Base-by-base conservation (phyloP, 1,284 basidiomycete species). In the Rhodotorula sp. region DNA sequence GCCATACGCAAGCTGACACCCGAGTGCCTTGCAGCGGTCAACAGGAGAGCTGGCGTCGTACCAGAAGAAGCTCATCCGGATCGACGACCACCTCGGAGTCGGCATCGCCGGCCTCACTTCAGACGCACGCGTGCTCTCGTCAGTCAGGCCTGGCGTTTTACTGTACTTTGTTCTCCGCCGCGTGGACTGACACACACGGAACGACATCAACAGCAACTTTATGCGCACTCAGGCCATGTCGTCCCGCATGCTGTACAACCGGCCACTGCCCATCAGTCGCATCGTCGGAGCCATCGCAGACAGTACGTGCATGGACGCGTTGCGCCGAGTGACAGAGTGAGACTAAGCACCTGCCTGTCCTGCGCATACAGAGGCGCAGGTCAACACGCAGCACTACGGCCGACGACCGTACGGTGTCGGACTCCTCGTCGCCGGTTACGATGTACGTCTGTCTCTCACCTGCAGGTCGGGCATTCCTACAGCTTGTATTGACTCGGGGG, bases 201-300 rank as follows among this genome's bases (percentile, higher is more conserved):
- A 14, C 10, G 37, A 42, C 37, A 12, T 42, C 37, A 42, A 14
- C 76, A 96, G 94, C 80, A 98, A 99, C 83, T 98, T 95, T 81
- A 99, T 99, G 96, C 88, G 96, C 51, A 96, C 98, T 82, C 92
- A 99, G 83, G 95, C 96, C 56, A 95, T 99, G 88, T 88, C 88
- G 30, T 93, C 91, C 26, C 89, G 90, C 77, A 95, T 99, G 90
- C 84, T 93, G 64, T 98, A 95, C 84, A 93, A 91, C 80, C 89
- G 96, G 49, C 92, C 95, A 22, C 87, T 97, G 62, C 96, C 96
- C 67, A 90, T 99, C 2, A 93, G 91, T 78, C 87, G 95, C 63
- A 88, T 98, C 48, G 95, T 99, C 15, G 89, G 89, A 71, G 85
- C 92, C 69, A 95, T 99, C 76, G 94, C 96, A 42, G 95, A 99